A percentile compares a stretch with the other conserved stretches of the same genome.
phyloP scores from a whole-genome alignment of 2,329 filamentous ascomycete species.

The Gaeumannomyces sp. region DNA sequence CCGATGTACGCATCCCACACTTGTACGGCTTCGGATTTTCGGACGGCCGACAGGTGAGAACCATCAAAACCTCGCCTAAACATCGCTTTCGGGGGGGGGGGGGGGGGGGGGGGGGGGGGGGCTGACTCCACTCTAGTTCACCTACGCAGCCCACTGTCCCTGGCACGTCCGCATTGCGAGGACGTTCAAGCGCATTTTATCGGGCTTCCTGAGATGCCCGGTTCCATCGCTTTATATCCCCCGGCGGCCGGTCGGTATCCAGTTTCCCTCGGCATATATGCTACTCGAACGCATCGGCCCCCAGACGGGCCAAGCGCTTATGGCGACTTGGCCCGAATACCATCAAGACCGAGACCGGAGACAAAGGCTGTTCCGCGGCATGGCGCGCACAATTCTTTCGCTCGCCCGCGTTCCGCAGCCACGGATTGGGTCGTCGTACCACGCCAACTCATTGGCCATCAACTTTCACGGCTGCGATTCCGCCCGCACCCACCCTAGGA shows the following conservation, averaged over 20 bases:
- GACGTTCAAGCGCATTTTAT: neutral
- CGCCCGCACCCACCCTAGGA: too few relatives aligned
- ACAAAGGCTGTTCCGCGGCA: conserved; percentile 23
- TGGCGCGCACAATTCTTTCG: conserved; percentile 24
- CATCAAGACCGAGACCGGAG: conserved; percentile 12
- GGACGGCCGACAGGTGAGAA: conserved; percentile 10
- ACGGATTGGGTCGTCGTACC: conserved; percentile 20
- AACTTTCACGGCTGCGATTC: too few relatives aligned
- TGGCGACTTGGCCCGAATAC: too few relatives aligned
- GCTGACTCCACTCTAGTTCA: neutral
- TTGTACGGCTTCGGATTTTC: conserved; percentile 17
- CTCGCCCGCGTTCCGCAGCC: conserved; percentile 23
- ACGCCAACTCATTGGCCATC: too few relatives aligned
- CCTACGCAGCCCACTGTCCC: neutral
- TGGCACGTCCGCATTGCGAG: conserved; percentile 1
- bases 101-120: neutral
- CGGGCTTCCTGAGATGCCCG: neutral
- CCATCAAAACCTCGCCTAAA: too few relatives aligned
- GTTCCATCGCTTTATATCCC: neutral
- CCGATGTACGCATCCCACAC: conserved; percentile 29
- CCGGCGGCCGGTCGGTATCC: neutral
- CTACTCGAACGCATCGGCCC: conserved; percentile 20
- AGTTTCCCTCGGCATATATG: conserved; percentile 17
- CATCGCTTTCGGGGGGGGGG: neutral
- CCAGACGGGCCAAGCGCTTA: conserved; percentile 17